Base-by-base conservation (phyloP, 805 yeast genomes). In the Yamadazyma tumulicola region DNA sequence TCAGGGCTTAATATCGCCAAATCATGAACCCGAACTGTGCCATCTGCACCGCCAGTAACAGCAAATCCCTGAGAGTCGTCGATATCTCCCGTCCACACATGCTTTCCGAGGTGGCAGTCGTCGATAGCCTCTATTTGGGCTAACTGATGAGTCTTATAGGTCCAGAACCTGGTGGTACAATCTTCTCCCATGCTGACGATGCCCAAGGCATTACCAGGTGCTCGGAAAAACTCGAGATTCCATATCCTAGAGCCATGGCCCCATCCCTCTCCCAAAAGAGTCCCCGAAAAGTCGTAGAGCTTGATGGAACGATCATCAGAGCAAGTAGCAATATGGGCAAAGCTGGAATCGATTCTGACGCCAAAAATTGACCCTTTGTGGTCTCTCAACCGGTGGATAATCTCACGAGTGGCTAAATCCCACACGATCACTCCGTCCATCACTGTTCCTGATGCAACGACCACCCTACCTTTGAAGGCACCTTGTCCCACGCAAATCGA, bases 241-340 rank as follows among this genome's bases (percentile, higher is more conserved):
- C 98, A 93, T 26, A 93, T 89, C 52, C 98, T 74, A 0, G 97
- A 91, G 1, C 84, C 81, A 54, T 93, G 98, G 10, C 97, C 98
- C 97, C 97, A 93, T 0, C 96, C 97, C 18, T 79, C 75, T 1
- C 91, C 83, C 25, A 84, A 46, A 21, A 78, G 58, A 8, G 59
- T 47, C 1, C 94, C 91, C 1, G 74, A 51, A 41, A 81, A 61
- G 47, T 77, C 77, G 81, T 88, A 88, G 5, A 91, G 54, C 38
- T 79, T 81, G 35, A 93, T 78, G 0, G 96, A 85, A 42, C 98
- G 70, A 53, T 91, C 98, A 57, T 93, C 97, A 0, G 97, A 91
- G 54, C 98, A 93, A 31, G 91, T 79, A 1, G 81, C 78, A 6
- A 86, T 60, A 37, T 61, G 68, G 29, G 62, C 54, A 4, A 82